Percentiles rank a stretch among this genome's conserved stretches.
These are phyloP conservation scores for Stachybotrys chlorohalonatus DNA, from an alignment of 2,329 filamentous ascomycete species.

Conservation along the genomic window DNA sequence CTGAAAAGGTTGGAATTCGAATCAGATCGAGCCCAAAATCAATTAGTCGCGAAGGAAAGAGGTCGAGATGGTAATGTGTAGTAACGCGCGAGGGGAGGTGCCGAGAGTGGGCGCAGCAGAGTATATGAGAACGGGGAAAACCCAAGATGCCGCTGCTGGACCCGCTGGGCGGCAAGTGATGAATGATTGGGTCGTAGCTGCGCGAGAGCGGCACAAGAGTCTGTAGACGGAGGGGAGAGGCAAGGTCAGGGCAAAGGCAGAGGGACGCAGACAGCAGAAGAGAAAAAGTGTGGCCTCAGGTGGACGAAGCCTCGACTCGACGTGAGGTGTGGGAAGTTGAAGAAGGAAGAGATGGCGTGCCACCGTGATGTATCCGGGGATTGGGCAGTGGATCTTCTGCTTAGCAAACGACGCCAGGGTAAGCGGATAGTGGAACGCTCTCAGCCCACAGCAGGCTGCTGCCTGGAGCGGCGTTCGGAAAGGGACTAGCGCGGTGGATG, in stretches of 20 bases:
- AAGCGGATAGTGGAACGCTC: slow-evolving; percentile 3
- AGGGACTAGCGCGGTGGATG: slow-evolving; percentile 8
- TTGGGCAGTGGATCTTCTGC: slow-evolving; percentile 4
- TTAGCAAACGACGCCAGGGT: slow-evolving; percentile 13
- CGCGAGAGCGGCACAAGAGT: background rate
- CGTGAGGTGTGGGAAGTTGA: background rate
- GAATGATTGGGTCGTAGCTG: background rate
- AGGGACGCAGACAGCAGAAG: background rate
- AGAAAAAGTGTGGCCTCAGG: slow-evolving; percentile 1
- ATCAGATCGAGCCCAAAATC: background rate
- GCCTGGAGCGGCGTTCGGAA: slow-evolving; percentile 17
- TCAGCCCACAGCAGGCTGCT: slow-evolving; percentile 22
- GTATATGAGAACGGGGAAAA: background rate
- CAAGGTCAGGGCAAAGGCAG: background rate
- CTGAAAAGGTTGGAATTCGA: background rate
- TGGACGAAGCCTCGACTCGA: background rate
- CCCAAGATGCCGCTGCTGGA: background rate
- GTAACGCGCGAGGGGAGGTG: background rate
- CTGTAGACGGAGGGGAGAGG: background rate
- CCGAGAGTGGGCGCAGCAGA: background rate
- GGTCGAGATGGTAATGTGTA: background rate
- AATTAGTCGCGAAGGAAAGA: background rate
- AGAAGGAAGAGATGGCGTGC: background rate
- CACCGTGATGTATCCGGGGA: slow-evolving; percentile 1
- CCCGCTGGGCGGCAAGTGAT: background rate